Base-by-base conservation (phyloP, 805 yeast species). In the Lachancea dasiensis region DNA sequence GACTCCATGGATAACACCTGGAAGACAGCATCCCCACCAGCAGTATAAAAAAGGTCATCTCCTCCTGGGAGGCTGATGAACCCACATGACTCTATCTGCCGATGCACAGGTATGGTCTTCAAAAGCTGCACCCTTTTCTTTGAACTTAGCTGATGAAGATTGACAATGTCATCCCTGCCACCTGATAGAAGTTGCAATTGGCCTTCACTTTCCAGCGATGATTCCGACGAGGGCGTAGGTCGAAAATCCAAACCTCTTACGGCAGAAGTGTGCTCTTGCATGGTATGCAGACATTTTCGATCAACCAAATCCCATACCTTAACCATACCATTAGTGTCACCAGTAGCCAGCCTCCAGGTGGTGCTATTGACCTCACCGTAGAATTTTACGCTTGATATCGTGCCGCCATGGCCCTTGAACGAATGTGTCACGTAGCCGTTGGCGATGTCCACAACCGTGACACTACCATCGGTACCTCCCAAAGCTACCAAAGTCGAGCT, bases 401-500 rank as follows among this genome's bases (percentile, higher is more conserved):
- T 82, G 9, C 92, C 80, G 15, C 95, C 95, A 58, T 92, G 99
- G 1, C 98, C 97, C 58, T 84, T 82, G 40, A 92, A 71, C 10
- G 86, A 79, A 61, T 92, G 98, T 0, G 98, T 92, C 3, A 82
- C 75, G 47, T 73, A 86, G 1, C 92, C 89, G 24, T 87, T 87
- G 46, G 79, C 89, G 25, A 92, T 72, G 60, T 92, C 99, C 81
- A 95, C 87, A 1, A 92, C 94, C 31, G 85, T 79, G 13, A 89
- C 82, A 28, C 79, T 73, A 33, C 98, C 97, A 60, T 92, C 98
- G 1, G 97, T 83, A 32, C 95, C 87, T 27, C 99, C 99, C 54
- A 92, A 79, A 14, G 96, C 95, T 52, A 89, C 75, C 25, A 92
- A 67, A 3, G 95, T 78, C 2, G 95, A 81, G 0, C 97, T 86